A percentile compares a stretch with the other conserved stretches of the same genome.
Evolutionary conservation across 345 rosid genomes (phyloP).

Genomic region (Lepidium didymum): DNA sequence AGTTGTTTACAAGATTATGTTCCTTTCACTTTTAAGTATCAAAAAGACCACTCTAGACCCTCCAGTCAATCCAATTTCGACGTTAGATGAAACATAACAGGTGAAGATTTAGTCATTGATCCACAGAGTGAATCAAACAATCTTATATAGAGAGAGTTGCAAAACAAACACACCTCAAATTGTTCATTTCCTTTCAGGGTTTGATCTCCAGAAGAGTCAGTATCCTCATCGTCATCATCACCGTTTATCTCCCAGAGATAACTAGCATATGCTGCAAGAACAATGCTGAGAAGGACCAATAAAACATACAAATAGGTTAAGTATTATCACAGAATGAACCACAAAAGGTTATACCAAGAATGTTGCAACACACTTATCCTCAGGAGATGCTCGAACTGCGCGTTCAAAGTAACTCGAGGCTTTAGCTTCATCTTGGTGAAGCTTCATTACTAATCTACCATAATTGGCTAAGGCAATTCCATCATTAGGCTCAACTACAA

Average conservation of each 20-base stretch:
- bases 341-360: not conserved
- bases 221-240: conserved; percentile 32
- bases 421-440: conserved; percentile 50
- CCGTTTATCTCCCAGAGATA: conserved; percentile 66
- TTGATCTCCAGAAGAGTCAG: not conserved
- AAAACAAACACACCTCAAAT: conserved; percentile 31
- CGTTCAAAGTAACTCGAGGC: conserved; percentile 55
- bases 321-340: not conserved
- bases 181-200: conserved; percentile 13
- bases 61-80: not conserved
- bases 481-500: conserved; percentile 58
- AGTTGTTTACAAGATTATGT: not conserved
- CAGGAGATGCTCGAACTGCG: conserved; percentile 59
- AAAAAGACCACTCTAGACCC: no score
- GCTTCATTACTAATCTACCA: conserved; percentile 68
- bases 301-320: not conserved
- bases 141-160: not conserved
- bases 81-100: not conserved
- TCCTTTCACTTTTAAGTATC: not conserved
- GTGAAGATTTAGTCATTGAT: not conserved
- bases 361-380: conserved; percentile 45
- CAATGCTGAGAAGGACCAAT: conserved; percentile 36
- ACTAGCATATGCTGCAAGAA: conserved; percentile 75
- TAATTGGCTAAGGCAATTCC: conserved; percentile 45
- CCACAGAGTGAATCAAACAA: not conserved